Evolutionary conservation across 2,329 filamentous ascomycete genomes (phyloP).

Genomic region (Elsinoe batatas): DNA sequence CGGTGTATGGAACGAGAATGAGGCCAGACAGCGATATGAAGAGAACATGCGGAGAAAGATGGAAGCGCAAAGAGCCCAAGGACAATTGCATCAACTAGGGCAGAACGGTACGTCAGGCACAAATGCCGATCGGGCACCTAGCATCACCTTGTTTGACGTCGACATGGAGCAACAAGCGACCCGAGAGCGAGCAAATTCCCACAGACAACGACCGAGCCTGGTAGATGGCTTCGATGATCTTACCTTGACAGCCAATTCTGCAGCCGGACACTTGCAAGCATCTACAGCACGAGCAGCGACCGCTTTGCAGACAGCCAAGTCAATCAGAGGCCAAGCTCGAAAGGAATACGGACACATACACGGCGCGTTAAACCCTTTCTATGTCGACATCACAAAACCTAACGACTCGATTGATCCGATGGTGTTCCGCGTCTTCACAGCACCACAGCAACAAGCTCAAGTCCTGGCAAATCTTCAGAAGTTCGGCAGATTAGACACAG

Average conservation of each 20-base stretch:
- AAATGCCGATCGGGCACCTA: constrained; percentile 26
- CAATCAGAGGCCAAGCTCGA: constrained; percentile 72
- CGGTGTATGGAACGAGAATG: constrained; percentile 83
- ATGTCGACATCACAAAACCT: constrained; percentile 66
- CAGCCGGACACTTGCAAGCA: constrained; percentile 12
- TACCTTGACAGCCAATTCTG: constrained; percentile 39
- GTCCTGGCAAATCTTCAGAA: constrained; percentile 72
- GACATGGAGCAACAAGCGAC: constrained; percentile 52
- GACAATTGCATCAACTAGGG: constrained; percentile 30
- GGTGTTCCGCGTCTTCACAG: constrained; percentile 75
- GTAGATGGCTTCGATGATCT: constrained; percentile 75
- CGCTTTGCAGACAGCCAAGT: constrained; percentile 61
- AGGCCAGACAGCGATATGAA: constrained; percentile 73
- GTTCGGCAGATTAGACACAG: constrained; percentile 74
- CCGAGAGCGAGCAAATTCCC: constrained; percentile 16
- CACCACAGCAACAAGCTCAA: constrained; percentile 81
- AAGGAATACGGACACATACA: constrained; percentile 89
- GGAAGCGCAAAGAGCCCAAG: constrained; percentile 44
- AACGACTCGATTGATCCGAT: constrained; percentile 68
- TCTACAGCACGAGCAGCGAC: constrained; percentile 52
- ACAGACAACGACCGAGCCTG: constrained; percentile 25
- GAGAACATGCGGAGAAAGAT: constrained; percentile 49
- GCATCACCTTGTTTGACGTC: constrained; percentile 65
- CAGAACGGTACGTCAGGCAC: constrained; percentile 29
- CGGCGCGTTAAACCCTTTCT: constrained; percentile 78